Evolutionary conservation across 2,329 filamentous ascomycete genomes (phyloP).

Genomic region (Gremmenia infestans): DNA sequence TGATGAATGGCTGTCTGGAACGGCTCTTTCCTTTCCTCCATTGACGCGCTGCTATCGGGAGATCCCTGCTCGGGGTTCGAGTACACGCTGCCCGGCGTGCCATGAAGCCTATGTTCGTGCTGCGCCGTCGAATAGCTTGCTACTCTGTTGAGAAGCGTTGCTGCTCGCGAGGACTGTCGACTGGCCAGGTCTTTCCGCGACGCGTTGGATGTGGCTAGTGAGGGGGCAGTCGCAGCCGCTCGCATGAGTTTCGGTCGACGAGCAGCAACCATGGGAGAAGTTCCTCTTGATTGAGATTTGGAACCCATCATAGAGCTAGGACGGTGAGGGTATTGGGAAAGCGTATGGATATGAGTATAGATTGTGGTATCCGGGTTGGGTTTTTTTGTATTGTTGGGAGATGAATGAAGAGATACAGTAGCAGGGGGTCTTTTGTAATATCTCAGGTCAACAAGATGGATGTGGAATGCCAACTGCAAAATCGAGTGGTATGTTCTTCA

Average conservation of each 20-base stretch:
- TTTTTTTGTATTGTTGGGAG: background rate
- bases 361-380: background rate
- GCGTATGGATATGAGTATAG: background rate
- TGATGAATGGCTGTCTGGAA: constrained; percentile 20
- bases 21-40: constrained; percentile 20
- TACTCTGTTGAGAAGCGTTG: constrained; percentile 51
- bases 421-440: too few relatives aligned
- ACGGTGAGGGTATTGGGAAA: background rate
- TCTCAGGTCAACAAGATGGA: background rate
- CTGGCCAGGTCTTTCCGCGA: constrained; percentile 47
- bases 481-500: background rate
- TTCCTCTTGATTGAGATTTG: constrained; percentile 33
- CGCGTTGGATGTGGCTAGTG: constrained; percentile 51
- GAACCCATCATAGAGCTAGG: constrained; percentile 29
- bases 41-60: constrained; percentile 2
- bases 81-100: constrained; percentile 15
- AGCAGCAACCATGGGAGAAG: constrained; percentile 37
- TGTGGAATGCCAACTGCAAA: too few relatives aligned
- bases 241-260: constrained; percentile 50
- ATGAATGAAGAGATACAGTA: background rate
- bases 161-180: constrained; percentile 45
- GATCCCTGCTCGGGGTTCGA: constrained; percentile 17
- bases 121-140: constrained; percentile 44
- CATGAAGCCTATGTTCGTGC: constrained; percentile 19
- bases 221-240: constrained; percentile 52